Percentiles rank a stretch among this genome's conserved stretches.
Conservation (phyloP, 2,329 filamentous ascomycete genomes). For the Talaromyces verruculosus region DNA sequence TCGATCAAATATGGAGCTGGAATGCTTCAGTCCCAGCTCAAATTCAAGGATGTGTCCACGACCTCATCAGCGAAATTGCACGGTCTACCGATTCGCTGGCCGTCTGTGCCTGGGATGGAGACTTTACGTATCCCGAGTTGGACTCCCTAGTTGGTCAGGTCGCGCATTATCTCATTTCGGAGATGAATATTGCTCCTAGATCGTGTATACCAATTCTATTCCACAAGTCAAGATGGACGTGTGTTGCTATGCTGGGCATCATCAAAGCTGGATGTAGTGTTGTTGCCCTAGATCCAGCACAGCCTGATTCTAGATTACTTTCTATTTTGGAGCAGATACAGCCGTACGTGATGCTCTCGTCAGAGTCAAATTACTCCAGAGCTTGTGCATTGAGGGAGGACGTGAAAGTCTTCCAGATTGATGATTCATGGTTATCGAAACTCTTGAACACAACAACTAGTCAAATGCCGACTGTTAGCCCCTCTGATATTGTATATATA, state of each 20-base stretch:
- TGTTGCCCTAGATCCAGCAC: conserved; percentile 8
- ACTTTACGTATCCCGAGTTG: conserved; percentile 18
- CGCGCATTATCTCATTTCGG: not conserved
- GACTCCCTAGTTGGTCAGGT: not conserved
- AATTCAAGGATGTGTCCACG: conserved; percentile 13
- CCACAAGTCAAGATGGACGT: conserved; percentile 16
- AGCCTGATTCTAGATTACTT: conserved; percentile 13
- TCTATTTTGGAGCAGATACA: conserved; percentile 9
- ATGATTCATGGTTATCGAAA: not conserved
- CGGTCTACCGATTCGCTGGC: conserved; percentile 1
- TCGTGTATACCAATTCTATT: conserved; percentile 6
- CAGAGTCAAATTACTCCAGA: not conserved
- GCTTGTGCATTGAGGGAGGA: not conserved
- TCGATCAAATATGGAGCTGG: conserved; percentile 19
- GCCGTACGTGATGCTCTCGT: not conserved
- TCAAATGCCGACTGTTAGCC: conserved; percentile 4
- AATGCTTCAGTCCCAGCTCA: not conserved
- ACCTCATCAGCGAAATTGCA: conserved; percentile 13
- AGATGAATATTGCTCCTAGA: not conserved
- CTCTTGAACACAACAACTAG: not conserved
- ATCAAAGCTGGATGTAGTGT: conserved; percentile 14
- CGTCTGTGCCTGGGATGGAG: conserved; percentile 23
- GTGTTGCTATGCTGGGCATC: conserved; percentile 14
- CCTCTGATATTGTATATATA: conserved; percentile 15
- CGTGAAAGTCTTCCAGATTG: conserved; percentile 6